These are phyloP conservation scores for Linderina pennispora DNA, from an alignment of 192 early-diverging fungal species.

Conservation along the genomic window DNA sequence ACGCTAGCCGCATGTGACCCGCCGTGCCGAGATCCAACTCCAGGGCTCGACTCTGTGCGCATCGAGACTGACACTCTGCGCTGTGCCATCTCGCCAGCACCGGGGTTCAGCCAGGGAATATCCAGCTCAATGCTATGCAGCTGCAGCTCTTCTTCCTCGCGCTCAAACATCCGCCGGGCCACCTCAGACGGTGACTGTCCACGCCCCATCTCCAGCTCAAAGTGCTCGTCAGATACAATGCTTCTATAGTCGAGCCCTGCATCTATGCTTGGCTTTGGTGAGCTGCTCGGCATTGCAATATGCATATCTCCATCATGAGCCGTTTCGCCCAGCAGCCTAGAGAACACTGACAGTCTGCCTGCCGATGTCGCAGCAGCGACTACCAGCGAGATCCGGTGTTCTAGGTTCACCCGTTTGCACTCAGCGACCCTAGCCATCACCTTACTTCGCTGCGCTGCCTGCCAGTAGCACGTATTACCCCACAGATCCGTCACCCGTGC, in stretches of 20 bases:
- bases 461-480: slow-evolving; percentile 26
- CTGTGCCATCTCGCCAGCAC: neutral
- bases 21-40: neutral
- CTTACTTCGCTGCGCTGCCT: neutral
- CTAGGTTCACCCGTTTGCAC: too few relatives aligned
- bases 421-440: too few relatives aligned
- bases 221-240: slow-evolving; percentile 3
- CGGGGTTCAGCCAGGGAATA: slow-evolving; percentile 38
- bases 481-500: slow-evolving; percentile 12
- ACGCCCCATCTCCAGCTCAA: slow-evolving; percentile 21
- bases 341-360: too few relatives aligned
- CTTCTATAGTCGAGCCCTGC: neutral
- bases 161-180: too few relatives aligned
- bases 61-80: slow-evolving; percentile 6
- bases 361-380: too few relatives aligned
- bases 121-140: slow-evolving; percentile 15
- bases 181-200: slow-evolving; percentile 10
- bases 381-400: too few relatives aligned
- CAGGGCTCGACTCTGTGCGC: slow-evolving; percentile 19
- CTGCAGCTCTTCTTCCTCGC: neutral
- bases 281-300: neutral
- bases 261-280: neutral
- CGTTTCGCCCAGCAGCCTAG: too few relatives aligned
- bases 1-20: too few relatives aligned
- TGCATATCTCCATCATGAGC: too few relatives aligned